Evolutionary conservation across 2,329 filamentous ascomycete species (phyloP).

Genomic region (Ilyonectria robusta): DNA sequence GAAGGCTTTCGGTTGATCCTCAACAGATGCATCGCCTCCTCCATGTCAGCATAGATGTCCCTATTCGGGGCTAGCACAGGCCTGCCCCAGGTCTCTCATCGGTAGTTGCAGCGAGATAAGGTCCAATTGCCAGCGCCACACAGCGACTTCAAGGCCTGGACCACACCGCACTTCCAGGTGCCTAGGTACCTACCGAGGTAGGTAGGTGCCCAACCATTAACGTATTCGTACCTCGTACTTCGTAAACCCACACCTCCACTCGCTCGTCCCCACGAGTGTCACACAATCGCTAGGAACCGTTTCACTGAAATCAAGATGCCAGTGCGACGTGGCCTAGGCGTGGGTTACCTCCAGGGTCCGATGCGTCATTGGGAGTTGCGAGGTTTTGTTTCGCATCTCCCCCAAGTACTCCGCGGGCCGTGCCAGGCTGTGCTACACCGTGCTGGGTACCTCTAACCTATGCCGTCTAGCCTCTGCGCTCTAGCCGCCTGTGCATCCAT

Average conservation of each 20-base stretch:
- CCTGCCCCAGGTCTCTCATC: not conserved
- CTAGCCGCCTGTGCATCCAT: not conserved
- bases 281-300: not conserved
- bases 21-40: not conserved
- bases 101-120: conserved; percentile 1
- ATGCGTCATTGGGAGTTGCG: too few relatives aligned
- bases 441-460: not conserved
- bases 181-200: too few relatives aligned
- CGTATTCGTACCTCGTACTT: not conserved
- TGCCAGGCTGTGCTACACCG: not conserved
- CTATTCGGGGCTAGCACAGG: not conserved
- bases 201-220: not conserved
- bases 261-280: not conserved
- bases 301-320: not conserved
- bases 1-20: not conserved
- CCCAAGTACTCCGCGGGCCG: too few relatives aligned
- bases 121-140: conserved; percentile 1
- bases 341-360: too few relatives aligned
- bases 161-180: not conserved
- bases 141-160: not conserved
- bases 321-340: not conserved
- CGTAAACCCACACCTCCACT: not conserved
- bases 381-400: too few relatives aligned
- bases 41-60: not conserved
- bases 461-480: not conserved